phyloP scores from a whole-genome alignment of 192 early-diverging fungal genomes.

The Gigaspora rosea region DNA sequence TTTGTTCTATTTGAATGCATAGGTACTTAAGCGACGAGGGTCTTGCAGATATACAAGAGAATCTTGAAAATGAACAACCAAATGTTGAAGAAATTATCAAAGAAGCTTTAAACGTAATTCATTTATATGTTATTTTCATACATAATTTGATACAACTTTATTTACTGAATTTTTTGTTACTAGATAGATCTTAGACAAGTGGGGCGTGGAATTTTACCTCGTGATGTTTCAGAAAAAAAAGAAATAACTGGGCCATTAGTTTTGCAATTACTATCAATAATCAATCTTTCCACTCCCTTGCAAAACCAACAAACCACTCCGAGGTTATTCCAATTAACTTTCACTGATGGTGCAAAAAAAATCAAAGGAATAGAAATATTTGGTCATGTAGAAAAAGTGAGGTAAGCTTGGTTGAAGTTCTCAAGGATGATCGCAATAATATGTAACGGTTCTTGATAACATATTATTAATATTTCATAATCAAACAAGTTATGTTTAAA shows the following conservation, averaged over 20 bases:
- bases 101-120: slow-evolving; percentile 15
- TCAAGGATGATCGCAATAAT: background rate
- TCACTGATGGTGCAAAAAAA: slow-evolving; percentile 40
- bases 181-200: slow-evolving; percentile 2
- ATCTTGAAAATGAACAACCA: background rate
- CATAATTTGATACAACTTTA: background rate
- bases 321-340: slow-evolving; percentile 34
- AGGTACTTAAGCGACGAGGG: slow-evolving; percentile 1
- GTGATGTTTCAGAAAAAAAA: background rate
- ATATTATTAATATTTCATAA: background rate
- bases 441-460: background rate
- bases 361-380: slow-evolving; percentile 37
- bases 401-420: background rate
- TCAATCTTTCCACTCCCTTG: slow-evolving; percentile 34
- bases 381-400: slow-evolving; percentile 33
- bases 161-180: background rate
- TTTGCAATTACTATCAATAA: slow-evolving; percentile 37
- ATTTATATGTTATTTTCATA: background rate
- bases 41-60: background rate
- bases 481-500: background rate
- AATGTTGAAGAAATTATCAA: background rate
- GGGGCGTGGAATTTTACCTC: background rate
- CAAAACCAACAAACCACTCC: slow-evolving; percentile 35
- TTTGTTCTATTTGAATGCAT: background rate
- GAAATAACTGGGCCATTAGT: slow-evolving; percentile 18